Conservation (phyloP, 2,329 filamentous ascomycete genomes). For the Teratosphaeria zuluensis region DNA sequence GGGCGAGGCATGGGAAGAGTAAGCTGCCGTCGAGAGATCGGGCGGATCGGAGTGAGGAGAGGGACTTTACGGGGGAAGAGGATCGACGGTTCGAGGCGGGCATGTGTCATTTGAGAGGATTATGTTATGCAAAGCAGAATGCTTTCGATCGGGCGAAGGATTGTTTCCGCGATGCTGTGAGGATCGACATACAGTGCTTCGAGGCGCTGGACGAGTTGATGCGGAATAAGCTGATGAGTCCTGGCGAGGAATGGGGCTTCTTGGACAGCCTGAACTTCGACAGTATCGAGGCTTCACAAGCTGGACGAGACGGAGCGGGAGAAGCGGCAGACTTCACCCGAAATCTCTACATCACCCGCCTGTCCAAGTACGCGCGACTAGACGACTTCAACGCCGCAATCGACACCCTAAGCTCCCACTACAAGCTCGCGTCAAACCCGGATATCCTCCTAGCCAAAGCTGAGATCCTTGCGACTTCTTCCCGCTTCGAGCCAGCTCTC, state of each 20-base stretch:
- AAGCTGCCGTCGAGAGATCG: constrained; percentile 38
- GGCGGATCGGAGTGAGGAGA: constrained; percentile 50
- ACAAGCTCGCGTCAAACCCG: constrained; percentile 74
- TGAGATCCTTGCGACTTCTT: constrained; percentile 88
- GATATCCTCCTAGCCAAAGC: constrained; percentile 85
- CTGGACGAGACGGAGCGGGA: constrained; percentile 49
- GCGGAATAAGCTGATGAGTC: constrained; percentile 85
- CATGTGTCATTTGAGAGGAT: constrained; percentile 90
- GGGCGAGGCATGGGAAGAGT: constrained; percentile 32
- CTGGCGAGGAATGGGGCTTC: constrained; percentile 83
- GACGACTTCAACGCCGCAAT: constrained; percentile 73
- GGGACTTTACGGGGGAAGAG: constrained; percentile 58
- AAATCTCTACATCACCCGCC: constrained; percentile 88
- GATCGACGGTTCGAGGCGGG: constrained; percentile 84
- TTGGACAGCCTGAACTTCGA: constrained; percentile 86
- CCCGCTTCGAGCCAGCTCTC: constrained; percentile 80
- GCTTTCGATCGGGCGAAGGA: constrained; percentile 95
- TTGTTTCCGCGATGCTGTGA: constrained; percentile 94
- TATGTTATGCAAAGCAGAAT: constrained; percentile 95
- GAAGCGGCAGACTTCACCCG: constrained; percentile 90
- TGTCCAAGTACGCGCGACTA: constrained; percentile 91
- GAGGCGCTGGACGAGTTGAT: constrained; percentile 97
- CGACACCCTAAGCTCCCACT: constrained; percentile 87
- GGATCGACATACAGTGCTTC: constrained; percentile 95
- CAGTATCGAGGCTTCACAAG: constrained; percentile 43